phyloP scores from a whole-genome alignment of 371 early-diverging fungal species.

The Mucor plumbeus region DNA sequence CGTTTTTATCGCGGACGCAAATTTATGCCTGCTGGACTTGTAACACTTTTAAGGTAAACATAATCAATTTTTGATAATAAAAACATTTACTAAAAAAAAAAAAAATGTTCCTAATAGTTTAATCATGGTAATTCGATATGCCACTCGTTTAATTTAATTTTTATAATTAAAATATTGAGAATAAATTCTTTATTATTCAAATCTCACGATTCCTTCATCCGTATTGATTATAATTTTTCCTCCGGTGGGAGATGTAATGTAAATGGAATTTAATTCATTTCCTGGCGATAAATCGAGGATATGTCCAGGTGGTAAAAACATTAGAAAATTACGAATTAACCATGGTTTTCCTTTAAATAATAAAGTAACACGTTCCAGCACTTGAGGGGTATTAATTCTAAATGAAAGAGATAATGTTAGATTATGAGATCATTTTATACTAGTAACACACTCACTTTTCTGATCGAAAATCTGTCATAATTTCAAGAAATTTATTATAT shows the following conservation, averaged over 20 bases:
- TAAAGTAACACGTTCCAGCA: constrained; percentile 39
- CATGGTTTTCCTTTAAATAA: constrained; percentile 40
- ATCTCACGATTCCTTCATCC: constrained; percentile 28
- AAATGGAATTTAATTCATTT: constrained; percentile 28
- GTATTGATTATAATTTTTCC: constrained; percentile 37
- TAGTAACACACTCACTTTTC: constrained; percentile 26
- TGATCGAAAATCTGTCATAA: constrained; percentile 37
- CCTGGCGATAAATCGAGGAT: constrained; percentile 33
- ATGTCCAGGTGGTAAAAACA: constrained; percentile 45
- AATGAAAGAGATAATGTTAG: no score
- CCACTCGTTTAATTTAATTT: constrained; percentile 21
- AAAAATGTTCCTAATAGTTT: constrained; percentile 14
- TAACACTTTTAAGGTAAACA: constrained; percentile 53
- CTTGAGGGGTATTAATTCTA: constrained; percentile 44
- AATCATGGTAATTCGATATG: constrained; percentile 39
- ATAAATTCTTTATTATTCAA: constrained; percentile 18
- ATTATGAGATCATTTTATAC: no score
- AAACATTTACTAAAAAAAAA: neutral
- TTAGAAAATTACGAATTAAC: constrained; percentile 40
- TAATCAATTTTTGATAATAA: neutral
- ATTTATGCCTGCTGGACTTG: constrained; percentile 70
- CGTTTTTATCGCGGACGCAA: constrained; percentile 60
- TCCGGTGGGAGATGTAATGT: constrained; percentile 37
- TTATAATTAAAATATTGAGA: neutral
- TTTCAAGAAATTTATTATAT: constrained; percentile 32